These are phyloP conservation scores for Thalassiosira ordinaria DNA, from an alignment of 352 stramenopile genomes.

Conservation along the genomic window DNA sequence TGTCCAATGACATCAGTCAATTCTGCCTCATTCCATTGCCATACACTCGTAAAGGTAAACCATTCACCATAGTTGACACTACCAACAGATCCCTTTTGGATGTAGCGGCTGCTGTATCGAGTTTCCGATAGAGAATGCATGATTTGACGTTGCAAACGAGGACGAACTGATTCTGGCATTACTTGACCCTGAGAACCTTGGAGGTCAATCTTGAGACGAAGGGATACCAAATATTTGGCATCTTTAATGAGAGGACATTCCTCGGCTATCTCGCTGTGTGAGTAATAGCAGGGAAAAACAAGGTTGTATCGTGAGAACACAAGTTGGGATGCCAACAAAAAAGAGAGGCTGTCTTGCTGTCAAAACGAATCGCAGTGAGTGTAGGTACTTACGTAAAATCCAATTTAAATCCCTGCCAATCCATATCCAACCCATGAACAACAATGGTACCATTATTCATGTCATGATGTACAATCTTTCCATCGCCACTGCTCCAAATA, in stretches of 20 bases:
- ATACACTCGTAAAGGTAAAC: slow-evolving; percentile 43
- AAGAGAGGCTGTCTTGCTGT: neutral
- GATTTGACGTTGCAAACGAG: slow-evolving; percentile 20
- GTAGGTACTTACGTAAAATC: slow-evolving; percentile 36
- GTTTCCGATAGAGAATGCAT: too few species aligned
- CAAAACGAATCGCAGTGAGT: too few species aligned
- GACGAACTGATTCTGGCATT: slow-evolving; percentile 16
- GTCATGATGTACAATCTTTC: slow-evolving; percentile 21
- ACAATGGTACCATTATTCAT: neutral
- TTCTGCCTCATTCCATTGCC: slow-evolving; percentile 22
- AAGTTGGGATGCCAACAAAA: too few species aligned
- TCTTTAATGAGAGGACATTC: slow-evolving; percentile 31
- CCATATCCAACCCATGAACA: slow-evolving; percentile 1
- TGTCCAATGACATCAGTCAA: slow-evolving; percentile 28
- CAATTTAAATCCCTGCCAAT: slow-evolving; percentile 32
- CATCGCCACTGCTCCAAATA: slow-evolving; percentile 43
- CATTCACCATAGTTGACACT: slow-evolving; percentile 55
- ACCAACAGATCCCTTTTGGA: slow-evolving; percentile 17
- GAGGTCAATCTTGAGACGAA: slow-evolving; percentile 30
- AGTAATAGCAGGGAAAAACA: neutral
- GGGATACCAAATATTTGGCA: slow-evolving; percentile 33
- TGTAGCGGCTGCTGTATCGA: neutral
- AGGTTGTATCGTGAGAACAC: neutral
- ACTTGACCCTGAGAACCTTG: neutral
- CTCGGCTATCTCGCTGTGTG: slow-evolving; percentile 13